phyloP scores from a whole-genome alignment of 305 asterid species.

The Fraxinus baroniana region DNA sequence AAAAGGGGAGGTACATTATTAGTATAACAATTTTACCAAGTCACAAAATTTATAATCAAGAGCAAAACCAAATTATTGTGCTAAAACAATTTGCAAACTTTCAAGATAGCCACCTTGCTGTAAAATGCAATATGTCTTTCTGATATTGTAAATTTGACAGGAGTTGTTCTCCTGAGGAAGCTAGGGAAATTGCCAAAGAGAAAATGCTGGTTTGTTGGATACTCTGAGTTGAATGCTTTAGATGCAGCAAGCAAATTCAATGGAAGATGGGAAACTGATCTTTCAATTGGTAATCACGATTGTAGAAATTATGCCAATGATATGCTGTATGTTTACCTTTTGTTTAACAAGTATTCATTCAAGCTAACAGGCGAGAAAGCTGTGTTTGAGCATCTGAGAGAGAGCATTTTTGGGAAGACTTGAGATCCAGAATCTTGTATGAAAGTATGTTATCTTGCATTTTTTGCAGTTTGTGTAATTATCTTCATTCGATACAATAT shows the following conservation, averaged over 20 bases:
- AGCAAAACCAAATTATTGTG: neutral
- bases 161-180: slow-evolving; percentile 53
- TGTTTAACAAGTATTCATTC: neutral
- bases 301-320: slow-evolving; percentile 69
- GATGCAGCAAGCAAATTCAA: slow-evolving; percentile 47
- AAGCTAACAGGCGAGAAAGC: slow-evolving; percentile 35
- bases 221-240: slow-evolving; percentile 35
- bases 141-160: slow-evolving; percentile 25
- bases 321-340: neutral
- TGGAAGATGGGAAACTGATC: slow-evolving; percentile 51
- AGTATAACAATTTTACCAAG: neutral
- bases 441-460: neutral
- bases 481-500: neutral
- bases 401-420: slow-evolving; percentile 1
- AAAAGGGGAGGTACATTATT: neutral
- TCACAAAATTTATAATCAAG: neutral
- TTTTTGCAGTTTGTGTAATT: neutral
- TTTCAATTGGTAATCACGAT: slow-evolving; percentile 62
- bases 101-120: neutral
- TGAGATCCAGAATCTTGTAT: neutral
- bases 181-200: slow-evolving; percentile 44
- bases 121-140: neutral
- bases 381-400: slow-evolving; percentile 38
- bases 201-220: slow-evolving; percentile 72
- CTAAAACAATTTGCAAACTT: neutral